phyloP scores from a whole-genome alignment of 2,329 filamentous ascomycete genomes.

The Trichoderma endophyticum region DNA sequence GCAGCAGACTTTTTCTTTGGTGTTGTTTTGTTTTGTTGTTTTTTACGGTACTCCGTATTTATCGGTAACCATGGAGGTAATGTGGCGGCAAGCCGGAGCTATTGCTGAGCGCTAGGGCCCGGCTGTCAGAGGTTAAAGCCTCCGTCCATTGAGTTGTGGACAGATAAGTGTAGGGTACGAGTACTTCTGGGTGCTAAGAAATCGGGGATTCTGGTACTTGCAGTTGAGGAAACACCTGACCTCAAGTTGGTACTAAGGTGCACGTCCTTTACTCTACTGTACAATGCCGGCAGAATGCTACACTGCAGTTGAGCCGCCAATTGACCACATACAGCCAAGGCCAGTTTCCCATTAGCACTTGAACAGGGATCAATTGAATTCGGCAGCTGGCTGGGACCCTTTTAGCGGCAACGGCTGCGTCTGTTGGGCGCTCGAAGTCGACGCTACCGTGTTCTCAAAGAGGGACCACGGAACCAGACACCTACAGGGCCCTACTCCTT shows the following conservation, averaged over 20 bases:
- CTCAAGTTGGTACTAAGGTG: background rate
- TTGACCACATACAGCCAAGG: background rate
- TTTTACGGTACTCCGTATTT: background rate
- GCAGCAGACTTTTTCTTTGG: background rate
- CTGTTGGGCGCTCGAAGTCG: background rate
- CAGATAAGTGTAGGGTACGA: background rate
- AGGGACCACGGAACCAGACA: background rate
- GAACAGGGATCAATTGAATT: background rate
- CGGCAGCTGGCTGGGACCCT: background rate
- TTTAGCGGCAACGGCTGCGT: background rate
- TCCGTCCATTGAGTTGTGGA: background rate
- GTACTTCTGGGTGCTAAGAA: background rate
- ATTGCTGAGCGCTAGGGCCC: background rate
- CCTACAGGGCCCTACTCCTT: background rate
- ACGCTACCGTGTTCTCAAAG: slow-evolving; percentile 13
- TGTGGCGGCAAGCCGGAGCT: background rate
- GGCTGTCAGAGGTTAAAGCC: background rate
- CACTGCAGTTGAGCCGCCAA: background rate
- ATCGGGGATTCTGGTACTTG: background rate
- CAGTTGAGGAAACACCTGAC: background rate
- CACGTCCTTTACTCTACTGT: background rate
- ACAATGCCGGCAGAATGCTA: background rate
- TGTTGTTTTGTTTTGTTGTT: background rate
- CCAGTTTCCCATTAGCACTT: background rate
- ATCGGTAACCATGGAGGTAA: background rate